phyloP scores from a whole-genome alignment of 1,284 basidiomycete species.

The Papiliotrema nemorosa region DNA sequence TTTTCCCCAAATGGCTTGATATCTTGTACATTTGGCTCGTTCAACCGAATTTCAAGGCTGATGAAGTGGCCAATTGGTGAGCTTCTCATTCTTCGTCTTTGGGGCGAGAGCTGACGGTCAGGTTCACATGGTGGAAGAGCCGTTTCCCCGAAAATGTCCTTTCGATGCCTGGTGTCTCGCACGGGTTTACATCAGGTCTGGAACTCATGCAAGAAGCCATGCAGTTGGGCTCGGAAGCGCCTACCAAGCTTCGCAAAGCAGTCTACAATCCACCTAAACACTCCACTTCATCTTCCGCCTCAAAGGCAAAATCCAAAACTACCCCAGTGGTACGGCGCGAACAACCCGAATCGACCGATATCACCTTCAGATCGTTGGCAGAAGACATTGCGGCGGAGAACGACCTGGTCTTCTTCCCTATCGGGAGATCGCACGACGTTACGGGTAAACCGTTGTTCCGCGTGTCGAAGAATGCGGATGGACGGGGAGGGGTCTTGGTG shows the following conservation, averaged over 20 bases:
- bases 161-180: constrained; percentile 61
- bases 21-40: constrained; percentile 88
- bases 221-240: constrained; percentile 70
- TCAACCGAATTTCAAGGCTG: constrained; percentile 74
- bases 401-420: constrained; percentile 84
- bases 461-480: constrained; percentile 71
- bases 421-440: constrained; percentile 71
- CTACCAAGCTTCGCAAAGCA: constrained; percentile 63
- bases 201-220: constrained; percentile 91
- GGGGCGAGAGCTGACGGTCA: constrained; percentile 15
- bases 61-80: constrained; percentile 90
- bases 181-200: constrained; percentile 78
- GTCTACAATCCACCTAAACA: constrained; percentile 52
- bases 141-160: constrained; percentile 69
- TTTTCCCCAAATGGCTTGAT: constrained; percentile 95
- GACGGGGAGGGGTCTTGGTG: constrained; percentile 76
- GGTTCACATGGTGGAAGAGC: constrained; percentile 74
- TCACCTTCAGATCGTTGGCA: constrained; percentile 85
- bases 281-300: constrained; percentile 10
- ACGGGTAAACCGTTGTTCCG: constrained; percentile 84
- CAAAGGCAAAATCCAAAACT: constrained; percentile 12
- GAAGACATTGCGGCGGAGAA: constrained; percentile 78
- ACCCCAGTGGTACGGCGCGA: neutral
- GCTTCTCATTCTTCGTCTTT: constrained; percentile 17
- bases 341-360: constrained; percentile 42